Conservation (phyloP, 768 basidiomycete species). For the Clitopilus passeckerianus region DNA sequence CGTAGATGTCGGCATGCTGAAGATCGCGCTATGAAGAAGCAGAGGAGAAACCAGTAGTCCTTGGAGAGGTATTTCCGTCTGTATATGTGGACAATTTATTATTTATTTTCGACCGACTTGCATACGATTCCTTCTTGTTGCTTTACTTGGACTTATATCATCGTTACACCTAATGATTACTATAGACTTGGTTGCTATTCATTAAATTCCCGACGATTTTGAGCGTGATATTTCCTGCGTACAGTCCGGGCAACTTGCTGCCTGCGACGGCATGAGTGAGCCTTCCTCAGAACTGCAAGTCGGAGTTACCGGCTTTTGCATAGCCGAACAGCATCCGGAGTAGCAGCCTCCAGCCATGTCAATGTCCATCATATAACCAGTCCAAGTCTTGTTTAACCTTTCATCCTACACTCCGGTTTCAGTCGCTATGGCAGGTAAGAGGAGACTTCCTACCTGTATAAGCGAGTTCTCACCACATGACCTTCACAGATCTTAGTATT, state of each 20-base stretch:
- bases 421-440: background rate
- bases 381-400: background rate
- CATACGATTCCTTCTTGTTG: background rate
- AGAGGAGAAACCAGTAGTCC: slow-evolving; percentile 6
- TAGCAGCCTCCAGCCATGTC: background rate
- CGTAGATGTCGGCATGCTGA: slow-evolving; percentile 27
- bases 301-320: slow-evolving; percentile 8
- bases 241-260: background rate
- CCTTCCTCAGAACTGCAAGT: background rate
- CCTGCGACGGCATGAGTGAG: background rate
- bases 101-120: background rate
- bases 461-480: background rate
- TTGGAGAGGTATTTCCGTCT: too few relatives aligned
- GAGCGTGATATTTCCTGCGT: background rate
- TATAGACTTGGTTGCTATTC: background rate
- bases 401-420: background rate
- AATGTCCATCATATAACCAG: background rate
- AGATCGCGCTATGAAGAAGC: slow-evolving; percentile 21
- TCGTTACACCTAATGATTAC: background rate
- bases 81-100: too few relatives aligned
- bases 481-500: slow-evolving; percentile 42
- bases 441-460: background rate
- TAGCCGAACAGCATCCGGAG: slow-evolving; percentile 12
- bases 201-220: background rate
- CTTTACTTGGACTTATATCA: background rate